Evolutionary conservation across 129 eudicot species (phyloP), one percentile per base, ranked within the genome.

Genomic region (Flaveria linearis): DNA sequence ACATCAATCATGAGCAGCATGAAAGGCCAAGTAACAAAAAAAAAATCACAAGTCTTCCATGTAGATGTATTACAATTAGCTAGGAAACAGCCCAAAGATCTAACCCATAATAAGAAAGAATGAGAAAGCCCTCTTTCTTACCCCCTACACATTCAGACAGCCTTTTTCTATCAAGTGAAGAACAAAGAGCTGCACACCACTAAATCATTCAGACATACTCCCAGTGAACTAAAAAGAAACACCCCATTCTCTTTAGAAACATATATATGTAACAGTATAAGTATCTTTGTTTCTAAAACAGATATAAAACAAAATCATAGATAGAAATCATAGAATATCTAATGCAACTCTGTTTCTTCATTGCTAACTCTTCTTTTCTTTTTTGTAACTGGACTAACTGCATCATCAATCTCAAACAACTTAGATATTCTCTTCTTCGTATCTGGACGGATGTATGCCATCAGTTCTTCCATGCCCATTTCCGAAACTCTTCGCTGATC

Each of bases 391-490:
- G 36, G 36, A 30, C 36, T 30, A 30, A 30, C 5, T 30, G 36
- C n/a, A 58, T 69, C 69, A 80, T 70, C 77, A 70, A 18, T 57
- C 69, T 52, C 79, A 42, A 80, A 55, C 69, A 80, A 28, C 43
- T 66, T 23, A 2, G 69, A 68, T 20, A 73, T 73, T 62, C 42
- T 74, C 20, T 53, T 80, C 57, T 74, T 66, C 69, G 14, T 66
- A 73, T 80, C 84, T 3, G 79, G 23, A 28, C 42, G 13, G 5
- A 80, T 67, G 47, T 56, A 72, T 15, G 30, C 66, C 82, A 72
- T 75, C 50, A 85, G 57, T 63, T 85, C 82, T 71, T 82, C 80
- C 14, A 41, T 51, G 23, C 77, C 66, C 86, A 85, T 82, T 47
- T 66, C 78, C 14, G 76, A 74, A 80, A 86, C 70, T 76, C 72